A percentile compares a stretch with the other conserved stretches of the same genome.
Conservation (phyloP, 2,329 filamentous ascomycete species). For the Diaporthe citriasiana region DNA sequence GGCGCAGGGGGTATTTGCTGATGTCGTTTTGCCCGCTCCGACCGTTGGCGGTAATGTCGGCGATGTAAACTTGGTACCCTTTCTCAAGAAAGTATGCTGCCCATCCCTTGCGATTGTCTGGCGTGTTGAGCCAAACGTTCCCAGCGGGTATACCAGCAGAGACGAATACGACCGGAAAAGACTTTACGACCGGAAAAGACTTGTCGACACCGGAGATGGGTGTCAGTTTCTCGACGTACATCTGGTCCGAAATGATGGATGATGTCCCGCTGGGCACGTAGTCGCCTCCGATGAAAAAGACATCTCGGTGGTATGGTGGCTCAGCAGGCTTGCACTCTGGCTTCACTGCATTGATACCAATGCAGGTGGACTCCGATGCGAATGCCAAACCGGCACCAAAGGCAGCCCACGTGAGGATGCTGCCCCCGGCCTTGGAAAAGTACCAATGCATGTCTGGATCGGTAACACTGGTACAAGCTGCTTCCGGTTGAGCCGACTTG, state of each 20-base stretch:
- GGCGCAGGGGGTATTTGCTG: slow-evolving; percentile 43
- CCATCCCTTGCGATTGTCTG: slow-evolving; percentile 62
- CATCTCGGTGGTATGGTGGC: slow-evolving; percentile 11
- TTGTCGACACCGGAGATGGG: slow-evolving; percentile 21
- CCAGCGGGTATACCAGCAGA: slow-evolving; percentile 20
- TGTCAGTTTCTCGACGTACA: slow-evolving; percentile 24
- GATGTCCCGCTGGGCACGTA: slow-evolving; percentile 11
- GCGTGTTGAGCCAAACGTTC: slow-evolving; percentile 58
- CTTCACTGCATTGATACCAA: slow-evolving; percentile 26
- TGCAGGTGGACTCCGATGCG: not conserved
- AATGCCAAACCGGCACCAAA: not conserved
- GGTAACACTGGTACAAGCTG: not conserved
- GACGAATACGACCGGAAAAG: not conserved
- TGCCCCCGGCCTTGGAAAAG: too few relatives aligned
- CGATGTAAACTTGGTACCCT: slow-evolving; percentile 61
- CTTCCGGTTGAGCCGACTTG: not conserved
- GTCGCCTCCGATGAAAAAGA: slow-evolving; percentile 27
- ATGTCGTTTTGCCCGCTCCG: slow-evolving; percentile 45
- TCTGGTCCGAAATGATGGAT: slow-evolving; percentile 20
- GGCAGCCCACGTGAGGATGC: not conserved
- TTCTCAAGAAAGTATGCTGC: slow-evolving; percentile 60
- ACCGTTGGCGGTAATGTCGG: slow-evolving; percentile 48
- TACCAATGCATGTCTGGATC: not conserved
- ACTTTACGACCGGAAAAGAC: not conserved
- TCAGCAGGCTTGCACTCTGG: slow-evolving; percentile 7